Base-by-base conservation (phyloP, 1,284 basidiomycete genomes). In the Neolentinus lepideus region DNA sequence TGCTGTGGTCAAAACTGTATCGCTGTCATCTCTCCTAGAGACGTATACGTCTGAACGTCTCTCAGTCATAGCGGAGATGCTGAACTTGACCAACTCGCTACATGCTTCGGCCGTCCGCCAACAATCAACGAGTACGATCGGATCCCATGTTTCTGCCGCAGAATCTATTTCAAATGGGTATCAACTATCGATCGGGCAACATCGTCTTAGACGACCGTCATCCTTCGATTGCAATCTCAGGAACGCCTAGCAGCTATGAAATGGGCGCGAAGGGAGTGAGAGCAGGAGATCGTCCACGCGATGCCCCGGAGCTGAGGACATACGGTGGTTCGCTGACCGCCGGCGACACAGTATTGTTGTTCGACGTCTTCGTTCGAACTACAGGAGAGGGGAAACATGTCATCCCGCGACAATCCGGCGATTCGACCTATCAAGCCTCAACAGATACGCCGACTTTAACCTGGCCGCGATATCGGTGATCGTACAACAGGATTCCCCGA, bases 31-130 rank as follows among this genome's bases (percentile, higher is more conserved):
- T 1, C 64, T 76, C 12, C 66, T 76, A 1, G 62, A 67, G 2
- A 67, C 72, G 0, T 73, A 74, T 54, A 64, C 62, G 16, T 22
- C 60, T 2, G 75, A 74, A 48, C 75, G 72, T 19, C 55, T 69
- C 9, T 75, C 72, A 0, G 69, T 74, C 9, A 68, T 75, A 31
- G 66, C 69, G 0, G 67, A 71, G 48, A 75, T 76, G 70, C 64
- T 70, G 29, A 43, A 58, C 47, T 43, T 47, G 26, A 55, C 57
- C 6, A 58, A 50, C 31, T 24, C 35, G 11, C 14, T 56, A 19
- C 45, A 47, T 8, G 57, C 58, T 12, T 57, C 24, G 47, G 16
- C 24, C 24, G n/a, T 24, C 25, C 47, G 27, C 12, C 14, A 48
- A 54, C 27, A 24, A n/a, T 51, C 8, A 14, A 22, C 21, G 25